Conservation (phyloP, 331 rosid species). For the Quercus phellos region DNA sequence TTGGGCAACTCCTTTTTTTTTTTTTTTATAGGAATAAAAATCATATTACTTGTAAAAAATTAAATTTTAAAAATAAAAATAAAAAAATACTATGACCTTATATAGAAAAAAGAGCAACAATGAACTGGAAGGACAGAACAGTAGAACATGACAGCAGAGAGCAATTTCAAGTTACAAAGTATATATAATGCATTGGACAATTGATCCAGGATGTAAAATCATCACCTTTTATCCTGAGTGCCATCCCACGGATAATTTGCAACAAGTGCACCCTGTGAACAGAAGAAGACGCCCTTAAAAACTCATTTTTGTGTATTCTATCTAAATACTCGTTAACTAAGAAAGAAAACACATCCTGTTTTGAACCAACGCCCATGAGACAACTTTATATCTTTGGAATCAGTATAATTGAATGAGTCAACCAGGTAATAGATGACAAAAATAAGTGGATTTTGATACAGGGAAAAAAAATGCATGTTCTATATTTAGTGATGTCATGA, state of each 20-base stretch:
- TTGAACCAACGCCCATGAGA: conserved; percentile 3
- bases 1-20: no score
- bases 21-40: no score
- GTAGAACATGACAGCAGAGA: not conserved
- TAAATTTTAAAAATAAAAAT: no score
- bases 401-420: not conserved
- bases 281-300: conserved; percentile 10
- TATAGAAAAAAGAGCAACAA: not conserved
- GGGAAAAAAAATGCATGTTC: not conserved
- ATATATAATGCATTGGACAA: not conserved
- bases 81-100: not conserved
- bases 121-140: conserved; percentile 1
- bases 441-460: not conserved
- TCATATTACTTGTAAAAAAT: no score
- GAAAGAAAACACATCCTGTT: not conserved
- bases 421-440: conserved; percentile 6
- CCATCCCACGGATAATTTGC: conserved; percentile 99
- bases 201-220: not conserved
- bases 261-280: conserved; percentile 81
- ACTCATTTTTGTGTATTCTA: conserved; percentile 11
- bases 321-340: not conserved
- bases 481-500: not conserved
- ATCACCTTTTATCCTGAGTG: conserved; percentile 64
- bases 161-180: not conserved
- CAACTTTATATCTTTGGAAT: not conserved